Base-by-base conservation (phyloP, 2,329 filamentous ascomycete genomes). In the Claviceps sp. region DNA sequence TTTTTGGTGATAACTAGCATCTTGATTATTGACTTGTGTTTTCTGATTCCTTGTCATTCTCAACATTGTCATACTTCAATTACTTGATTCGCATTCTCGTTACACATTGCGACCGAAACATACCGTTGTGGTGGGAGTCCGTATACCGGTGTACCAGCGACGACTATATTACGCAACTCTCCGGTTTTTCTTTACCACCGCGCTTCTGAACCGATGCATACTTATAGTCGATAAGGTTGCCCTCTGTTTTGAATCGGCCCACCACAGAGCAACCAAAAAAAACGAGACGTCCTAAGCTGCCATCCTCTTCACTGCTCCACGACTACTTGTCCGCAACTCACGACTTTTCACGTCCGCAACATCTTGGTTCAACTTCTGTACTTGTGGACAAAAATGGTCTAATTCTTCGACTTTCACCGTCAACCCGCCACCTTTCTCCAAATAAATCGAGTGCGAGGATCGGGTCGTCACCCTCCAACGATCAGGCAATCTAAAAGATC, bases 81-180 rank as follows among this genome's bases (percentile, higher is more conserved):
- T 34, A 46, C 54, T 16, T 38, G 38, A 45, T 41, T 22, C 30
- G 34, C 52, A 19, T 26, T 50, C 57, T 53, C 52, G 52, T 53
- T 57, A 54, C 55, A 56, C 55, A 43, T 56, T 53, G 58, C 59
- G 55, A 58, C 61, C 60, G 59, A 65, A 61, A 65, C 62, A 63
- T 61, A 63, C 59, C 59, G 57, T 56, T 49, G 40, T 49, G 50
- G 53, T 50, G 43, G 44, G 43, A 47, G 44, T 48, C 48, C 49
- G 14, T 41, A 19, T 16, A 37, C 24, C 22, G 24, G 49, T 16
- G 13, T 16, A 38, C 41, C n/a, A 37, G 46, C 49, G 26, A 51
- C 46, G 16, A 34, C 30, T 34, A 34, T 41, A 49, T 47, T 19
- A 34, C 40, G 34, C 42, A n/a, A 19, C 24, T 40, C 7, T 42